Base-by-base conservation (phyloP, 192 early-diverging fungal species). In the Umbelopsis vinacea region DNA sequence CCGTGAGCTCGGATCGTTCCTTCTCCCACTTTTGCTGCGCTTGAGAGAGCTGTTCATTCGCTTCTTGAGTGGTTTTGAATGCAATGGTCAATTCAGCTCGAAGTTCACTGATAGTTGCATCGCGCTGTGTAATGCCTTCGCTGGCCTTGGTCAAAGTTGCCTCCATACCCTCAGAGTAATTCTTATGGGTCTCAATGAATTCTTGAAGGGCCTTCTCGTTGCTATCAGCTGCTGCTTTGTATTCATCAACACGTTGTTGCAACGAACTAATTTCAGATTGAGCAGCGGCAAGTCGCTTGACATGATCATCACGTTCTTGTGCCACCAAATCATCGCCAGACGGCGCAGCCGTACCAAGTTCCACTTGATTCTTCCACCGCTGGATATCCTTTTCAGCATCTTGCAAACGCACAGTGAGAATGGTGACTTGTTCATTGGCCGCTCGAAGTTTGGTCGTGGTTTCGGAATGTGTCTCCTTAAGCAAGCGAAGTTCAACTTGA, bases 1-100 rank as follows among this genome's bases (percentile, higher is more conserved):
- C 57, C 26, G 37, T 7, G 33, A 63, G 57, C 12, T 63, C 57
- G 17, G 57, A 11, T 17, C 7, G 38, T 33, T 63, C 57, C 29
- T 63, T 63, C 57, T 63, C 57, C 57, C 57, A 63, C 17, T 63
- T 63, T 17, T 63, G 57, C n/a, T 63, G 57, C 8, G 57, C 63
- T 26, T 72, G 45, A n/a, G 71, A 14, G 1, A 72, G 45, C 40
- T 72, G 38, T 15, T 72, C 54, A 60, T 50, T 72, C 7, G 24
- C 8, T 15, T 46, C 29, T 66, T 72, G 71, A 4, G 55, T 47
- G 4, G 57, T 24, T 22, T 66, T 33, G 57, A 60, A 29, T 2
- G 60, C 40, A 48, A 6, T 66, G 15, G 55, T 37, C 10, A 66
- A 48, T 46, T 72, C 57, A 9, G 24, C 10, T 38, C 22, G 21